Evolutionary conservation across 2,329 filamentous ascomycete genomes (phyloP), one percentile per base, ranked within the genome.

Genomic region (Pseudogymnoascus sp.): DNA sequence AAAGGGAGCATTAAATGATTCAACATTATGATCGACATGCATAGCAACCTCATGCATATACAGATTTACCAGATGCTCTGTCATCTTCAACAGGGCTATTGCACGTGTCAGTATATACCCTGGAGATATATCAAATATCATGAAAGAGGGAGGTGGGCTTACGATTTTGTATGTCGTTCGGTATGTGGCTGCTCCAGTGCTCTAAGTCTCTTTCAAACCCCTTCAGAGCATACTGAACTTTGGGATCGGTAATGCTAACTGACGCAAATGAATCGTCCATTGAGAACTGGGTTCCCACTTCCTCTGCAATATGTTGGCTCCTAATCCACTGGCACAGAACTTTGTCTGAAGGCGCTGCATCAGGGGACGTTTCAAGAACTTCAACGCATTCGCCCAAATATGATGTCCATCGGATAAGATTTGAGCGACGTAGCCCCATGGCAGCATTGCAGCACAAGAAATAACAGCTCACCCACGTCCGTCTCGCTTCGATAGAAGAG

Each of bases 21-120:
- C 79, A 2, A 79, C 75, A 55, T 78, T 79, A 65, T 83, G 80
- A 64, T 85, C 82, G 16, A 82, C 74, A 66, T 85, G 74, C 75
- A 86, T 80, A 5, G 80, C 79, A 60, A 84, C 78, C 71, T 86
- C 84, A 67, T 86, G 82, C 66, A 85, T 79, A 68, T 83, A 85
- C 2, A 86, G 74, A 63, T 79, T 80, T 41, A 83, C 69, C 8
- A 80, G 76, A 66, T 81, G 75, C 64, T 82, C 78, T n/a, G 79
- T 79, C 66, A 85, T 75, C 58, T 74, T 75, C 63, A 85, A 67
- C 7, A 77, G 69, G 12, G 75, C 80, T 79, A 70, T 65, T n/a
- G 7, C 12, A 38, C 9, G 16, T 55, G 45, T 55, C 5, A 55
- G 45, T 33, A 55, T 23, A 55, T 12, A 14, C 16, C 33, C 66